Evolutionary conservation across 768 basidiomycete species (phyloP), one percentile per base, ranked within the genome.

Genomic region (Lepiota brunneoincarnata): DNA sequence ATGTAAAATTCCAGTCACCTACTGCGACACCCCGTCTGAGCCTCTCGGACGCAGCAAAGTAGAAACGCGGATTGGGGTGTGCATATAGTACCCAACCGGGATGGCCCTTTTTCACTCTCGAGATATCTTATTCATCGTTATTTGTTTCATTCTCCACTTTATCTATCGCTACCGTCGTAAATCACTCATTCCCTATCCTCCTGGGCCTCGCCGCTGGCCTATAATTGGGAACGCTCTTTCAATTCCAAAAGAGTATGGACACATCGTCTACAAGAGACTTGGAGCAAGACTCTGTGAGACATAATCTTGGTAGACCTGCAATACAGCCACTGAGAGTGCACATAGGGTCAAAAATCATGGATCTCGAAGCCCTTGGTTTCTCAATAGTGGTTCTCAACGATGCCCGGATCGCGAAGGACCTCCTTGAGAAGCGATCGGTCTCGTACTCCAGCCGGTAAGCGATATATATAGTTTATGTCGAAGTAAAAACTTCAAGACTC

Each of bases 201-300:
- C 58, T 10, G 47, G 55, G 2, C 58, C 51, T 7, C 26, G 7
- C 1, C 39, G 47, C 12, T 52, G 56, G 28, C 58, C 58, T n/a
- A 14, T 59, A 17, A 45, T 59, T 38, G 58, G 58, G 6, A 59
- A 49, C 26, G 58, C 52, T 15, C 39, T 59, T 43, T 28, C 46
- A 35, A 52, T 59, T 23, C 46, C 58, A 3, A 35, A 53, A 41
- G 44, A 38, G 5, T 48, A 52, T 35, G 55, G 20, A 0, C 54
- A 56, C 44, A 18, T 56, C 40, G 31, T 41, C 17, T 49, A 56
- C 23, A 42, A 55, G 7, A 43, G 54, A 4, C 56, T 55, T 48
- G 55, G 43, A n/a, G 21, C 48, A 24, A 50, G 36, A 43, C 56
- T 56, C 11, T 55, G 58, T 59, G 15, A 31, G 51, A 10, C 11